Base-by-base conservation (phyloP, 768 basidiomycete species). In the Panus rudis region DNA sequence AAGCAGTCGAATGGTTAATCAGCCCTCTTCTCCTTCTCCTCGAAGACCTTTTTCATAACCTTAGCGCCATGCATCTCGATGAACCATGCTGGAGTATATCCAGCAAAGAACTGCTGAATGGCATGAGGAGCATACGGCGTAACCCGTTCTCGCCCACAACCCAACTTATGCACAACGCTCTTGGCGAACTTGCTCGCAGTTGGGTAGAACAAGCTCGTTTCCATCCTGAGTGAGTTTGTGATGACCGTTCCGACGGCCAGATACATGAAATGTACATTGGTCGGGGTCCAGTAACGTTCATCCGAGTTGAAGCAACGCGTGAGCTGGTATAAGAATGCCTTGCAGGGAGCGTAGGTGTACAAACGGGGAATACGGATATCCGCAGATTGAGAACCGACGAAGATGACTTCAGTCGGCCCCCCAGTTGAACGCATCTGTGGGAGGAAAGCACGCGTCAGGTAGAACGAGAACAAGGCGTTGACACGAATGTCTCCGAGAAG, bases 361-460 rank as follows among this genome's bases (percentile, higher is more conserved):
- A 60, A 49, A 17, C 57, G 52, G 1, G 57, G 53, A 6, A 54
- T 52, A 10, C 47, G 39, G 38, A 52, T 27, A 41, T 50, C 50
- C 17, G 26, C 46, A 1, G 48, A 40, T 26, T 52, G 40, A 6
- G 57, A 60, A 42, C 59, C 57, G 42, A 53, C 46, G 52, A 55
- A 60, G 11, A 50, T 43, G 25, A 58, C 45, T 28, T 51, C 33
- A 16, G 52, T 54, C 25, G 59, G 59, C 19, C 55, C 54, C 17
- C 48, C 39, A 26, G 48, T 42, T 4, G 25, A 22, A n/a, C 59
- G 59, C 13, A 60, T 55, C 16, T 50, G 44, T 6, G 59, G 59
- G 20, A 60, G 57, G 31, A 60, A 48, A 11, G 51, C 55, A 34
- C 59, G 59, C 11, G 55, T 52, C 39, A 60, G 54, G 43, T 55